phyloP scores from a whole-genome alignment of 768 basidiomycete species.

The Xerocomellus intermedius region DNA sequence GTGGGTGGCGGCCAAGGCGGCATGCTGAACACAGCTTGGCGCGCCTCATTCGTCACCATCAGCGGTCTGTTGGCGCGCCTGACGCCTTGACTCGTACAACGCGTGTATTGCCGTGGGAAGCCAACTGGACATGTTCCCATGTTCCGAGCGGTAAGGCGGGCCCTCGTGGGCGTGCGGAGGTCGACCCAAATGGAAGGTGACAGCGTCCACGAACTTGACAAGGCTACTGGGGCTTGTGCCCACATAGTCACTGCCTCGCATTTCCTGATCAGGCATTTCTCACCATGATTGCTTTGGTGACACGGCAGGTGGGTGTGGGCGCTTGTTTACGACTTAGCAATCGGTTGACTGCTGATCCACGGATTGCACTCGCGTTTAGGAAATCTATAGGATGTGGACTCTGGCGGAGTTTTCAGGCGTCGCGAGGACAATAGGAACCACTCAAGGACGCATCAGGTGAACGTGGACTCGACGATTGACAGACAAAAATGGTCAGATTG shows the following conservation, averaged over 20 bases:
- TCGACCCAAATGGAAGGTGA: background rate
- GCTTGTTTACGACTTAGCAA: background rate
- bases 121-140: conserved; percentile 1
- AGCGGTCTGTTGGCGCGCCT: background rate
- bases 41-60: conserved; percentile 1
- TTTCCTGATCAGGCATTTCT: background rate
- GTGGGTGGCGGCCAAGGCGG: conserved; percentile 12
- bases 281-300: background rate
- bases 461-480: conserved; percentile 4
- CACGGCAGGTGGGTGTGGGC: conserved; percentile 10
- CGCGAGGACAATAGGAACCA: conserved; percentile 17
- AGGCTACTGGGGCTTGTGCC: background rate
- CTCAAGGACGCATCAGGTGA: background rate
- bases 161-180: background rate
- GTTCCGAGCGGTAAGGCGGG: background rate
- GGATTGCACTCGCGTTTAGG: background rate
- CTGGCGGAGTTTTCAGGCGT: conserved; percentile 1
- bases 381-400: conserved; percentile 3
- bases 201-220: background rate
- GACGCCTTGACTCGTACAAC: conserved; percentile 22
- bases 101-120: conserved; percentile 2
- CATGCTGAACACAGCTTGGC: conserved; percentile 13
- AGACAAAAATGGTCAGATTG: conserved; percentile 6
- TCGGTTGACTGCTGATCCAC: background rate
- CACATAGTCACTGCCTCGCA: background rate